Evolutionary conservation across 495 filamentous ascomycete genomes (phyloP), one percentile per base, ranked within the genome.

Genomic region (Hypoxylon fragiforme): DNA sequence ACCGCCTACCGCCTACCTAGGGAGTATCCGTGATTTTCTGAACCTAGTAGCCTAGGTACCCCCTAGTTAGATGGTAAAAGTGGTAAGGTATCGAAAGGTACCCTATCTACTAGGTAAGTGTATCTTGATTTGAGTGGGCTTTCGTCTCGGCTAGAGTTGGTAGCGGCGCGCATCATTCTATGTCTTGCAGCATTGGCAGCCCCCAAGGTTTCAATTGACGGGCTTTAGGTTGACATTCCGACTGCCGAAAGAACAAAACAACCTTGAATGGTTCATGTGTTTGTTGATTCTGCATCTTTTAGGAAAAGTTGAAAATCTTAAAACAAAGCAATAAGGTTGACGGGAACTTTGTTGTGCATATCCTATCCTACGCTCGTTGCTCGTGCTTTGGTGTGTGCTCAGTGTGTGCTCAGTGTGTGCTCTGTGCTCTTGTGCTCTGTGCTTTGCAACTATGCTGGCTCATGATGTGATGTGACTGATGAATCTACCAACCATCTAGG

Each of bases 141-240:
- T 57, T 26, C 31, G 13, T 62, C 42, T 40, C 48, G 28, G 50
- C 38, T 58, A 54, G 60, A 54, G 54, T 45, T 62, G 49, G 54
- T 46, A 63, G 59, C 54, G 54, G 59, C 54, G 59, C 59, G 54
- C 59, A 63, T 63, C 59, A 63, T 63, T 44, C 47, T 46, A 63
- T 63, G 59, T 63, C 59, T 63, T 63, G 54, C 58, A 62, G 48
- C 47, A 58, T 58, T 57, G 48, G 48, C 58, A 50, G 40, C 53
- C 54, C 50, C 44, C 49, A 58, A 58, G 47, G 59, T 59, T 59
- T 63, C 50, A 54, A 63, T 59, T 42, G 35, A 54, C 54, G 57
- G 49, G 49, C 50, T 50, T 50, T 63, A 58, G 60, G 54, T 58
- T 63, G 54, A 58, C 60, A 58, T 63, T 54, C 60, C 60, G 60